Evolutionary conservation across 2,329 filamentous ascomycete species (phyloP), one percentile per base, ranked within the genome.

Genomic region (Pseudocercospora macadamiae): DNA sequence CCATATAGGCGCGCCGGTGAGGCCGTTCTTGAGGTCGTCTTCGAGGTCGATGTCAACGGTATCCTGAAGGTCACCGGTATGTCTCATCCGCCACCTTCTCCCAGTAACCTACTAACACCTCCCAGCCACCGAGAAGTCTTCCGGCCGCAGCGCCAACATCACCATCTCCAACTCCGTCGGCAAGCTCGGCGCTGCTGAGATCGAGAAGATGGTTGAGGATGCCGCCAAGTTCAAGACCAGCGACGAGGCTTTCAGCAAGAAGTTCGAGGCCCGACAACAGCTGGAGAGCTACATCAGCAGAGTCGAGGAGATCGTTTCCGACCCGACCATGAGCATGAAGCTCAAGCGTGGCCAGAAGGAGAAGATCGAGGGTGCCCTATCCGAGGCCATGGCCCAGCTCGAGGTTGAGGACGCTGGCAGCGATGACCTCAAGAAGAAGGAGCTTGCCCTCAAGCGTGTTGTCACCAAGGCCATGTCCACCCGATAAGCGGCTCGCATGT

Each of bases 21-120:
- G 77, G 90, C 95, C 70, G 93, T 96, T 68, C 89, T 99, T 45
- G 95, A 99, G 82, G 90, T 93, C 70, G 92, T 97, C 78, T 97
- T 99, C 81, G 95, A 99, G 83, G 95, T 99, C 75, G 95, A 99
- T 71, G 95, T 97, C 86, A 99, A 99, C 85, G 95, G 95, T 89
- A 72, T 72, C 63, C 89, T 99, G 68, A 99, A 99, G 88, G 95
- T 97, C 74, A 97, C 6, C 6, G 6, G 93, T 64, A 93, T 95
- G 10, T 16, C 7, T 39, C 68, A 97, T 37, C 26, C 12, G 16
- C 3, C 49, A 36, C 23, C 14, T 3, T 14, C 26, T 36, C 26
- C 28, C 28, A 32, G 6, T 32, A 12, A 32, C 12, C 6, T 7
- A 68, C 57, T 88, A 97, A 68, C 97, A 97, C 88, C 93, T 97